phyloP scores from a whole-genome alignment of 306 rosid species.

The Astragalus glycyphyllos region DNA sequence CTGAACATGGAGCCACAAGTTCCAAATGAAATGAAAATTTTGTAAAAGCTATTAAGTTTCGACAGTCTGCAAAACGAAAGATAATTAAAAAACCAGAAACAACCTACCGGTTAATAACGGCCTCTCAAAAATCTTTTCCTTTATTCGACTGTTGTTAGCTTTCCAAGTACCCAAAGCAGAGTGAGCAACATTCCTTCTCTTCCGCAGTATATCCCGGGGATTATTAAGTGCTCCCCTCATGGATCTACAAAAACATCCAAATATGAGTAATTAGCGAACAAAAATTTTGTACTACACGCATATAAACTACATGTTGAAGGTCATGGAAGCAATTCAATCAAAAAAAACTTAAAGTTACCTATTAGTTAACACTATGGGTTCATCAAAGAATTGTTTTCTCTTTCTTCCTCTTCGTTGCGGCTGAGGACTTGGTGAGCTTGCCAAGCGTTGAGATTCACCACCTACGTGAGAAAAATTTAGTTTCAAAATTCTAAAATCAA shows the following conservation, averaged over 20 bases:
- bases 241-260: slow-evolving; percentile 52
- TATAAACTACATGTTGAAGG: slow-evolving; percentile 25
- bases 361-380: slow-evolving; percentile 72
- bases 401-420: slow-evolving; percentile 67
- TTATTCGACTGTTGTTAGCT: slow-evolving; percentile 54
- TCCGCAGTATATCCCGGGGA: slow-evolving; percentile 54
- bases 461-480: slow-evolving; percentile 6
- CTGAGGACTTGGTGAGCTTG: not conserved
- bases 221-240: slow-evolving; percentile 67
- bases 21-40: slow-evolving; percentile 33
- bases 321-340: slow-evolving; percentile 32
- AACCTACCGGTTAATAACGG: slow-evolving; percentile 69
- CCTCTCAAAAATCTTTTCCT: slow-evolving; percentile 64
- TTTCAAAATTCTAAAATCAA: slow-evolving; percentile 5
- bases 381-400: slow-evolving; percentile 74
- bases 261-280: slow-evolving; percentile 37
- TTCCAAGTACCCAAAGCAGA: slow-evolving; percentile 67
- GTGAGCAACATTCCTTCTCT: slow-evolving; percentile 56
- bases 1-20: slow-evolving; percentile 48
- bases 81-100: slow-evolving; percentile 8
- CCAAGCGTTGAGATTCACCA: no score
- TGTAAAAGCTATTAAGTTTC: not conserved
- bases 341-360: slow-evolving; percentile 46
- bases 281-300: not conserved
- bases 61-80: slow-evolving; percentile 2